Percentiles rank a stretch among this genome's conserved stretches.
phyloP scores from a whole-genome alignment of 2,329 filamentous ascomycete genomes.

The Cladophialophora psammophila region DNA sequence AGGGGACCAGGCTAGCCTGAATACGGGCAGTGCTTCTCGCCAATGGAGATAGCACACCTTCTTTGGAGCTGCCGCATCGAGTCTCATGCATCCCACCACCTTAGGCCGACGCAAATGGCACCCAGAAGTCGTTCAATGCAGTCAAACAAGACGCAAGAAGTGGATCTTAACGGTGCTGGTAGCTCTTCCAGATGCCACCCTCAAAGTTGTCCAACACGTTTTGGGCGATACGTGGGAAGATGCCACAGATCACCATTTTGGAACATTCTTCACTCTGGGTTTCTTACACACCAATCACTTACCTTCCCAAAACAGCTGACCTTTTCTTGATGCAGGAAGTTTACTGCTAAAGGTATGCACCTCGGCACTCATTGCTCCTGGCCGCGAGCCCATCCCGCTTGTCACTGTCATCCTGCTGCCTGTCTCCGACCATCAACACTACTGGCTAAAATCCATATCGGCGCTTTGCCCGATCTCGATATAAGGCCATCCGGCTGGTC shows the following conservation, averaged over 20 bases:
- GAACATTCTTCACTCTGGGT: too few relatives aligned
- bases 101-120: background rate
- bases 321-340: constrained; percentile 1
- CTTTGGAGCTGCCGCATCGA: background rate
- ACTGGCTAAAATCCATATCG: background rate
- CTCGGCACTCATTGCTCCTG: constrained; percentile 1
- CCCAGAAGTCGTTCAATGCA: background rate
- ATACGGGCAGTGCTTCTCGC: background rate
- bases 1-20: background rate
- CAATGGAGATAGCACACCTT: background rate
- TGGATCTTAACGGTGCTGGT: background rate
- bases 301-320: constrained; percentile 9
- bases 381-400: background rate
- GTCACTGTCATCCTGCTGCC: constrained; percentile 4
- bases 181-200: background rate
- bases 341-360: background rate
- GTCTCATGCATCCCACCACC: background rate
- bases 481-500: background rate
- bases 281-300: background rate
- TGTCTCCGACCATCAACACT: background rate
- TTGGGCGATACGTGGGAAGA: background rate
- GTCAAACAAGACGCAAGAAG: background rate
- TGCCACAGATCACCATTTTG: background rate
- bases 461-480: background rate
- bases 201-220: background rate